phyloP scores from a whole-genome alignment of 805 yeast species.

The Saccharomycopsis oosterbeekiorum region DNA sequence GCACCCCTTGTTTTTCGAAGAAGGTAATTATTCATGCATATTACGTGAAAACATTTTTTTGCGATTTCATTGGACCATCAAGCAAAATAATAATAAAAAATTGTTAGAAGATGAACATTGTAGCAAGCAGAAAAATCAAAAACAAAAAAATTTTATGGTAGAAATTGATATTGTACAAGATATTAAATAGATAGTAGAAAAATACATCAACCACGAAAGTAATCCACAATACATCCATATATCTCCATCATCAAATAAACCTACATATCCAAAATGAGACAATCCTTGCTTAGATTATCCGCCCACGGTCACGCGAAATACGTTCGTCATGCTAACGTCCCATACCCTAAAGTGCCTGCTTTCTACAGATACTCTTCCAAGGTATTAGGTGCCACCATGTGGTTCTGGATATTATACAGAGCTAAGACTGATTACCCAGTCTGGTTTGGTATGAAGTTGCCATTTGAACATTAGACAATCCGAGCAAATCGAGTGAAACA shows the following conservation, averaged over 20 bases:
- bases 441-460: slow-evolving; percentile 41
- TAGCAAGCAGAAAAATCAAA: neutral
- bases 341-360: slow-evolving; percentile 55
- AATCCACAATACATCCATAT: neutral
- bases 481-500: neutral
- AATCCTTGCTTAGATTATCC: slow-evolving; percentile 16
- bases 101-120: neutral
- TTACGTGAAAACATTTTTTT: neutral
- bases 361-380: slow-evolving; percentile 52
- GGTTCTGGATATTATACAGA: slow-evolving; percentile 83
- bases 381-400: slow-evolving; percentile 73
- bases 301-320: slow-evolving; percentile 22
- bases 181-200: neutral
- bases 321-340: slow-evolving; percentile 47
- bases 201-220: too few species aligned
- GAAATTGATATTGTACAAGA: neutral
- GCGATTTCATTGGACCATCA: neutral
- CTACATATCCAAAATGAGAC: slow-evolving; percentile 11
- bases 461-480: slow-evolving; percentile 30
- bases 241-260: too few species aligned
- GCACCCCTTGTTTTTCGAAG: neutral
- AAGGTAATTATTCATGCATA: neutral
- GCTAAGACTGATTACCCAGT: slow-evolving; percentile 62
- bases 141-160: neutral
- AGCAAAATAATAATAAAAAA: neutral